A percentile compares a stretch with the other conserved stretches of the same genome.
Evolutionary conservation across 192 early-diverging fungal species (phyloP).

Genomic region (Obelidium mucronatum): DNA sequence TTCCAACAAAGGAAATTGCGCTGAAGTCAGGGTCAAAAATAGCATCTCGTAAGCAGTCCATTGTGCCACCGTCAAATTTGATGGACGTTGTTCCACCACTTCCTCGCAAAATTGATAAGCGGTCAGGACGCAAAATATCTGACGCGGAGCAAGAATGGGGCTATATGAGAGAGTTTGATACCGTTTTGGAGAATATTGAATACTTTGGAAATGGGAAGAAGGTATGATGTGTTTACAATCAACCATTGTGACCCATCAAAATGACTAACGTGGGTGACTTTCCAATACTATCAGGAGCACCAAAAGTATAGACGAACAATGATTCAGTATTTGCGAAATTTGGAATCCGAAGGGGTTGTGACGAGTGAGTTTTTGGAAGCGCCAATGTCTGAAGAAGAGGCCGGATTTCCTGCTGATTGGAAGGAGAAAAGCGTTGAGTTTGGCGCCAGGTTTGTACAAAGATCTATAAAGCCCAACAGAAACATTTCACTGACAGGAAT

Average conservation of each 20-base stretch:
- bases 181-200: constrained; percentile 5
- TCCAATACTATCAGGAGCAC: constrained; percentile 12
- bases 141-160: not conserved
- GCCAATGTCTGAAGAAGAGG: not conserved
- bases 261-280: not conserved
- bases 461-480: too few relatives aligned
- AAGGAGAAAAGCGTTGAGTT: constrained; percentile 7
- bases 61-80: not conserved
- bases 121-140: not conserved
- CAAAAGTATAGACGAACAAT: not conserved
- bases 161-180: not conserved
- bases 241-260: not conserved
- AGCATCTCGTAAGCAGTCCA: not conserved
- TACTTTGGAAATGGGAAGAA: not conserved
- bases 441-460: not conserved
- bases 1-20: not conserved
- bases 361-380: constrained; percentile 1
- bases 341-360: constrained; percentile 16
- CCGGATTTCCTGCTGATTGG: constrained; percentile 7
- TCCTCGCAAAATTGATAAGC: not conserved
- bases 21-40: not conserved
- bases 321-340: constrained; percentile 19
- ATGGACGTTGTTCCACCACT: not conserved
- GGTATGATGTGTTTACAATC: not conserved
- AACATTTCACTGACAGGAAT: not conserved